Base-by-base conservation (phyloP, 768 basidiomycete species). In the Suillus alpinus region DNA sequence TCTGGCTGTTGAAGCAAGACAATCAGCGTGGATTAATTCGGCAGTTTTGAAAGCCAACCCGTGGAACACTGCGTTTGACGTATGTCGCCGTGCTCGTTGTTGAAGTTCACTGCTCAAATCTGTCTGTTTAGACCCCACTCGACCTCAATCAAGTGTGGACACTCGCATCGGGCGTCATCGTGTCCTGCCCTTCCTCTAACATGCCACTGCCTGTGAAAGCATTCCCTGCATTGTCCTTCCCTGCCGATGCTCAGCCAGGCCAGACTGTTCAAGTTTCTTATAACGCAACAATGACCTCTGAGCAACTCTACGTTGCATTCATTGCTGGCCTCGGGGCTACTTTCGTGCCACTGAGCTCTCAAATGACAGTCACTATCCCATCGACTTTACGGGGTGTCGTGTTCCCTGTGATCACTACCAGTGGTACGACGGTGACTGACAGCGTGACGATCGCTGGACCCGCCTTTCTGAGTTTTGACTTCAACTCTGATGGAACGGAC, bases 1-100 rank as follows among this genome's bases (percentile, higher is more conserved):
- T 65, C 76, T 89, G 20, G 76, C 80, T 31, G 79, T 77, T 50
- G 84, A 86, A 69, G 75, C 82, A 55, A 76, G 83, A 44, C 84
- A 86, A 66, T 75, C 78, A 23, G 73, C 78, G 10, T 86, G 84
- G 83, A 64, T 85, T 34, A 64, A 71, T 56, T 74, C 77, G 12
- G 75, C 76, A n/a, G 78, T 79, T 14, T 65, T 70, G 56, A 73
- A 79, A 56, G 67, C 66, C 31, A 69, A 78, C 36, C 72, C 80
- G 2, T 85, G 82, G 81, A 77, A 78, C 59, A 76, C 77, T 7
- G 70, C 81, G 3, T 81, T 81, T 70, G 81, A 83, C 65, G 69
- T 70, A 59, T 59, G 41, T 59, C 18, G 14, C 37, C n/a, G 23
- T 55, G 20, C 14, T 34, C 10, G 16, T 37, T 37, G 31, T 56